A percentile compares a stretch with the other conserved stretches of the same genome.
These are phyloP conservation scores for Fraxinus sp. DNA, from an alignment of 305 asterid species.

Conservation along the genomic window DNA sequence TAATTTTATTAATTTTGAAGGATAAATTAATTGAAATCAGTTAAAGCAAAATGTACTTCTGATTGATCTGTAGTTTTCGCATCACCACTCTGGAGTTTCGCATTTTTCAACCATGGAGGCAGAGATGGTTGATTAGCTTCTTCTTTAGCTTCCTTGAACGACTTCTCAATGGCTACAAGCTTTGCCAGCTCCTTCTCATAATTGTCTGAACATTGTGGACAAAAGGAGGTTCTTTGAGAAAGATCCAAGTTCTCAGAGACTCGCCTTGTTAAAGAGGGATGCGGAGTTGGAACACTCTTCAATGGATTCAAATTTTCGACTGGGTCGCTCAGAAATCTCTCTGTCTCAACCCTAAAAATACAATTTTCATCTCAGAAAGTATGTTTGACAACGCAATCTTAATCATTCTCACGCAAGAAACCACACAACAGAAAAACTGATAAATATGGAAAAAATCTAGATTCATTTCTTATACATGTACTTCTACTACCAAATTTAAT, in stretches of 20 bases:
- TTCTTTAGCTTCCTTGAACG: slow-evolving; percentile 45
- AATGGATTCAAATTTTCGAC: slow-evolving; percentile 43
- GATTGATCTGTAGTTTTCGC: slow-evolving; percentile 37
- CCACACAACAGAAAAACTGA: not conserved
- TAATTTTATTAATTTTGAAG: not conserved
- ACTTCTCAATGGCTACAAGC: slow-evolving; percentile 54
- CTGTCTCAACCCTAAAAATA: slow-evolving; percentile 54
- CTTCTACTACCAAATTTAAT: slow-evolving; percentile 6
- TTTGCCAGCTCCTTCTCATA: slow-evolving; percentile 49
- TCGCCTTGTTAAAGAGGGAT: slow-evolving; percentile 36
- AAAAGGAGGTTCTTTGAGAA: slow-evolving; percentile 31
- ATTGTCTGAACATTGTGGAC: slow-evolving; percentile 54
- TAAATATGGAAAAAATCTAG: not conserved
- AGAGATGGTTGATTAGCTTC: slow-evolving; percentile 41
- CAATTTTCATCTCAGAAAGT: slow-evolving; percentile 16
- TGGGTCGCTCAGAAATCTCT: slow-evolving; percentile 45
- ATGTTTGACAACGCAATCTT: not conserved
- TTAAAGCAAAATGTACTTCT: slow-evolving; percentile 35
- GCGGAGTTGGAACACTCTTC: slow-evolving; percentile 39
- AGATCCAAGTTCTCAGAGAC: slow-evolving; percentile 42
- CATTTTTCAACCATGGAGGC: slow-evolving; percentile 82
- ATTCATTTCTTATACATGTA: not conserved
- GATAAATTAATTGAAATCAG: not conserved
- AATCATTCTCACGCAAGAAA: not conserved
- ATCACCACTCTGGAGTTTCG: slow-evolving; percentile 45